These are phyloP conservation scores for Piromyces sp. DNA, from an alignment of 192 early-diverging fungal genomes.

Conservation along the genomic window DNA sequence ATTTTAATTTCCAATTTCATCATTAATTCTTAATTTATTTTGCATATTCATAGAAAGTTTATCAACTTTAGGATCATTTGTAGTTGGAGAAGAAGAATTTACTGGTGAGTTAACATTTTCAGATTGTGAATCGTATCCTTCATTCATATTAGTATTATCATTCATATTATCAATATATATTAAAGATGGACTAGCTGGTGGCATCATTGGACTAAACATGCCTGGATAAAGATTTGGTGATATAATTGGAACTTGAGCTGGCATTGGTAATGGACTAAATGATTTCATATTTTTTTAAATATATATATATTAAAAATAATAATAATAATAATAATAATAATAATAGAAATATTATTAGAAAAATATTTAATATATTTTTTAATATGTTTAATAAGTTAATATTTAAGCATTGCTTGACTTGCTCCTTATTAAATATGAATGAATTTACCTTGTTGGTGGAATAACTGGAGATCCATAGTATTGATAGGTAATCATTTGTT, in stretches of 20 bases:
- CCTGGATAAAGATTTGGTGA: background rate
- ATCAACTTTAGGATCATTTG: background rate
- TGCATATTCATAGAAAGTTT: background rate
- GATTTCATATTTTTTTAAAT: too few species aligned
- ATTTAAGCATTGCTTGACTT: too few species aligned
- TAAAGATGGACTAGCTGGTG: background rate
- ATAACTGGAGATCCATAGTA: background rate
- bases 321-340: too few species aligned
- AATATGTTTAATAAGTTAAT: too few species aligned
- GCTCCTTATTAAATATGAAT: too few species aligned
- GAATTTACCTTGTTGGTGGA: background rate
- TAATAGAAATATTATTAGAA: too few species aligned
- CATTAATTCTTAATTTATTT: background rate
- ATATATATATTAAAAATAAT: background rate
- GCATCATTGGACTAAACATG: background rate
- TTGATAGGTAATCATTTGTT: background rate
- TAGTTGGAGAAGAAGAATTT: background rate
- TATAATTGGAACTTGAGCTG: background rate
- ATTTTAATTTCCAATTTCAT: background rate
- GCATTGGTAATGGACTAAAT: background rate
- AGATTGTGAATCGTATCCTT: background rate
- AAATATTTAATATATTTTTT: too few species aligned
- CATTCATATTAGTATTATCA: background rate
- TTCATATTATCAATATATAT: background rate
- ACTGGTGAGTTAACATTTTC: background rate